Base-by-base conservation (phyloP, 345 rosid species). In the Dipteronia sinensis region DNA sequence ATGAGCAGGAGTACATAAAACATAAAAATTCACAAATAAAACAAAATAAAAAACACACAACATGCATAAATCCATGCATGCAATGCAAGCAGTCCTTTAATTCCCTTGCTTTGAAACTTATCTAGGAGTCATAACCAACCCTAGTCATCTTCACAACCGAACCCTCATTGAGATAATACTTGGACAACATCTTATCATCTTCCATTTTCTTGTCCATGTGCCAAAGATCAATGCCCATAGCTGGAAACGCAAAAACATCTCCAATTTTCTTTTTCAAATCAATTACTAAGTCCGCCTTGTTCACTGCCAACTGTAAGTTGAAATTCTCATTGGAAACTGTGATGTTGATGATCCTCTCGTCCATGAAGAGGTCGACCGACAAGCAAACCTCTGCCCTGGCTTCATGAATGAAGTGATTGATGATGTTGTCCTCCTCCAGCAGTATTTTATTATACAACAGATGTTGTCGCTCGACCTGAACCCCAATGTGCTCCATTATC, bases 191-290 rank as follows among this genome's bases (percentile, higher is more conserved):
- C 34, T 38, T 44, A 2, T 76, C 56, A 19, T 76, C 74, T 9
- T 58, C 23, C 74, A 68, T 44, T 58, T 68, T 68, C 56, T 42
- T 68, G 1, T 47, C 10, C 44, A 69, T 11, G 3, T 46, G 22
- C 74, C 79, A 76, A 62, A 76, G 79, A 58, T 44, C 69, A 16
- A 76, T 16, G 20, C 17, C 31, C 9, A 44, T n/a, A 44, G 46
- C 46, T 0, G 29, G 20, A 25, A 69, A 16, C 20, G 62, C 59
- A 5, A 20, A 69, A 25, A 69, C 25, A 20, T 42, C 25, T 1
- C 62, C 62, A 23, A 58, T 2, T 61, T n/a, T 58, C 62, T 69
- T 46, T 67, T 77, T 69, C 74, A 77, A 29, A 16, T 59, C 47
- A 10, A 77, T 16, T 20, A 27, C 79, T 42, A 29, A 19, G 9